Evolutionary conservation across 805 yeast genomes (phyloP), one percentile per base, ranked within the genome.

Genomic region (Kurtzmaniella fragi): DNA sequence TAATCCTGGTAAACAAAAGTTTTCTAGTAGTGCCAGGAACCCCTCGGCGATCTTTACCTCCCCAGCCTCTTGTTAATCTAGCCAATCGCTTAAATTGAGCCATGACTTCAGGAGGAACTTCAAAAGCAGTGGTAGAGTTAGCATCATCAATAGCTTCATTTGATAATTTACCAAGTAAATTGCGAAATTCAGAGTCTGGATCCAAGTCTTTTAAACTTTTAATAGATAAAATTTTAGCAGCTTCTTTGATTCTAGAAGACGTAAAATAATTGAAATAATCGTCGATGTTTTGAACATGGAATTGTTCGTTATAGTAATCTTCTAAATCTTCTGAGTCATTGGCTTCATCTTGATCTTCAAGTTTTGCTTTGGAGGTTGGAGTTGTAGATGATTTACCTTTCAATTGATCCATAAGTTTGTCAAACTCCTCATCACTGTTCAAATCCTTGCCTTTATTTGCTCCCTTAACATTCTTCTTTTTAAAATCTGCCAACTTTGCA

Each of bases 11-110:
- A 43, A 88, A 64, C 10, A 75, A 65, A 35, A 87, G 61, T 48
- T 84, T 83, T 45, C 88, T 71, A 0, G 78, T 60, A 1, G 86
- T 77, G 20, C 91, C 91, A 0, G 96, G 96, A 2, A 85, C 76
- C 5, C 78, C 64, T 35, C 83, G 61, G 44, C 81, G 77, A 51
- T 86, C 95, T 45, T 77, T 75, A 0, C 95, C 95, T 33, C 88
- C 84, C 95, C 95, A 87, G 17, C 88, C 89, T 49, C 85, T 71
- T 1, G 85, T 78, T n/a, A 74, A 55, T 39, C 72, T 66, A 6
- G 77, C 71, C 61, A 72, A 45, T 59, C 71, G 71, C 49, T 78
- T 82, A 47, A 82, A 75, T 50, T 81, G 86, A 37, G 70, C 75
- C 41, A 84, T 57, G 14, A 78, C 74, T 44, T 82, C 89, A 0